Evolutionary conservation across 1,284 basidiomycete species (phyloP).

Genomic region (Earliella scabrosa): DNA sequence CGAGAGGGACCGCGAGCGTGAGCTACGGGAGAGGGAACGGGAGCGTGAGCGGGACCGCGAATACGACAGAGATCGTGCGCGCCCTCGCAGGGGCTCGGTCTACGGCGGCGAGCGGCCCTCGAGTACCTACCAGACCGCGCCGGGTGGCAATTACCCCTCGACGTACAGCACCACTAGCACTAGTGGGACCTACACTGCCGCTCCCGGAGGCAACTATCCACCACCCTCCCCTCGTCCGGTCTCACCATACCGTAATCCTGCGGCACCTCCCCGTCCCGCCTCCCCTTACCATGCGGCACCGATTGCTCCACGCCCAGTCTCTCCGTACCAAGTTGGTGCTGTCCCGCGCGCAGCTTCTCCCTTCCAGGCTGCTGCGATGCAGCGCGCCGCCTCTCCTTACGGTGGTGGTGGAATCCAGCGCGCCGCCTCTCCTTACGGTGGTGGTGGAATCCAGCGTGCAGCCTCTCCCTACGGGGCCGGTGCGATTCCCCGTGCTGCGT

Average conservation of each 20-base stretch:
- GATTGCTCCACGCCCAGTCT: conserved; percentile 26
- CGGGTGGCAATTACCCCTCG: conserved; percentile 21
- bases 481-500: conserved; percentile 34
- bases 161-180: conserved; percentile 16
- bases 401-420: conserved; percentile 8
- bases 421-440: conserved; percentile 26
- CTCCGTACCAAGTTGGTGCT: conserved; percentile 28
- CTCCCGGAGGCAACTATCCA: conserved; percentile 25
- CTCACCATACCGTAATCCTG: conserved; percentile 27
- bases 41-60: conserved; percentile 15
- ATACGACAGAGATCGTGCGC: conserved; percentile 15
- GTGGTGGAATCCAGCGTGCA: conserved; percentile 29
- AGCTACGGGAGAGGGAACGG: conserved; percentile 30
- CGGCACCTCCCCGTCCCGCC: conserved; percentile 19
- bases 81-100: conserved; percentile 32
- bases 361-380: conserved; percentile 14
- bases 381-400: conserved; percentile 20
- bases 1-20: conserved; percentile 32
- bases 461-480: conserved; percentile 32
- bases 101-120: conserved; percentile 30
- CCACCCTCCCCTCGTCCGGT: conserved; percentile 29
- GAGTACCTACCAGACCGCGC: conserved; percentile 27
- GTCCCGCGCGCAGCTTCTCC: conserved; percentile 21
- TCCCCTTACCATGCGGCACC: conserved; percentile 29
- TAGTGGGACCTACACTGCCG: conserved; percentile 15